Evolutionary conservation across 1,284 basidiomycete genomes (phyloP), one percentile per base, ranked within the genome.

Genomic region (Moesziomyces aphidis): DNA sequence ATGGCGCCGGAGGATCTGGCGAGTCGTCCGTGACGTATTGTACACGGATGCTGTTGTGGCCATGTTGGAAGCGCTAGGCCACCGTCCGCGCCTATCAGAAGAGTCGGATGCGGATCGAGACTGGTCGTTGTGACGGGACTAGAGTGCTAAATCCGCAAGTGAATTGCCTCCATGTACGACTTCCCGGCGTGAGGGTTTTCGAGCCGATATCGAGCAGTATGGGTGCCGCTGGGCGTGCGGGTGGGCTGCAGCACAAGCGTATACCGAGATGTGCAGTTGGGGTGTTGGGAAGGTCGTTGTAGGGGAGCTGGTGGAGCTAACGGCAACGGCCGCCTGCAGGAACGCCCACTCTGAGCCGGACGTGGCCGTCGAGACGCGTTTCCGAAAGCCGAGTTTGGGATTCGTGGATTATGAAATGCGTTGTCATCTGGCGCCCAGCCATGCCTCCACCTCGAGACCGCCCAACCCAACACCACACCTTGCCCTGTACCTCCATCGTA

Each of bases 31-130:
- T n/a, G 79, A 78, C 22, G 69, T 72, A 55, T 83, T 83, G 74
- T 83, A 83, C 45, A 83, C 75, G 36, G 77, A 81, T 6, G 79
- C 81, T 17, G 81, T 79, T 13, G 79, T 81, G 23, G 82, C 80
- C 82, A 83, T 83, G 22, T n/a, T 73, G 26, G 22, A 11, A 21
- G 23, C 19, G 21, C 34, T 28, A 8, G 21, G 36, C 24, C 23
- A 19, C 23, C 24, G 47, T 26, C 26, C 17, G 26, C 47, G 26
- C 47, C 19, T 11, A 48, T 28, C 11, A 15, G 8, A 48, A 17
- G 23, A 44, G 19, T 13, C 3, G 43, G 52, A 45, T 19, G 26
- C 52, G 19, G 17, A 42, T 17, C 39, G 2, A 19, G n/a, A 7
- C 3, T 19, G 17, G 10, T 19, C 17, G 19, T 4, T 2, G 39